Evolutionary conservation across 176 grass and related monocot species (phyloP).

Genomic region (Triticum urartu): DNA sequence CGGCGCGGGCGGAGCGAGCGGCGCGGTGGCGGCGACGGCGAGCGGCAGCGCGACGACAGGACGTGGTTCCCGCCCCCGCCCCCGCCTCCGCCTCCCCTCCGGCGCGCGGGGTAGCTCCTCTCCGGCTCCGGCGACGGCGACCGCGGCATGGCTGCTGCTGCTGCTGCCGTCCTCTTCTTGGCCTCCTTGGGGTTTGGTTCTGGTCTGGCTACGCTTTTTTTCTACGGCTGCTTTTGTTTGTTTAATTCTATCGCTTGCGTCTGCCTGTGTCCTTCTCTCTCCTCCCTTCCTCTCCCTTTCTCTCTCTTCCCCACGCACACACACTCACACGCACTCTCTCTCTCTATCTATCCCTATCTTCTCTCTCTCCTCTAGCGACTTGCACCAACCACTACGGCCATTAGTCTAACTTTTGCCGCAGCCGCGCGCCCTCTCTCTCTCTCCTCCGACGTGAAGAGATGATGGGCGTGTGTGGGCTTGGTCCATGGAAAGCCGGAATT

Average conservation of each 20-base stretch:
- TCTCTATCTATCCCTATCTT: slow-evolving; percentile 41
- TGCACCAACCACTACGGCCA: slow-evolving; percentile 56
- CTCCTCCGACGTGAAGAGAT: slow-evolving; percentile 1
- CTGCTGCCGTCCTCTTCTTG: slow-evolving; percentile 55
- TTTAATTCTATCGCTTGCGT: slow-evolving; percentile 52
- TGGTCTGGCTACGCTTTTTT: slow-evolving; percentile 31
- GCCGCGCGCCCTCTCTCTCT: slow-evolving; percentile 20
- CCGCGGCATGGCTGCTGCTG: slow-evolving; percentile 59
- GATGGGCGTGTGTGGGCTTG: slow-evolving; percentile 30
- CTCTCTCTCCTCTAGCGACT: slow-evolving; percentile 49
- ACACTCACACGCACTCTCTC: not conserved
- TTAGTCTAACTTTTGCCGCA: slow-evolving; percentile 33
- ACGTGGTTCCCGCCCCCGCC: not conserved
- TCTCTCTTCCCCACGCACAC: slow-evolving; percentile 28
- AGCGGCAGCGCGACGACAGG: slow-evolving; percentile 19
- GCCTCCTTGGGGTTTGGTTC: slow-evolving; percentile 51
- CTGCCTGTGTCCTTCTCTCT: slow-evolving; percentile 38
- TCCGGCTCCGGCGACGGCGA: slow-evolving; percentile 52
- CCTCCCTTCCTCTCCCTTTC: slow-evolving; percentile 15
- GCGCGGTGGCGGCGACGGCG: slow-evolving; percentile 47
- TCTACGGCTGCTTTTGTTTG: slow-evolving; percentile 45
- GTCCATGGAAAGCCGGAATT: slow-evolving; percentile 29
- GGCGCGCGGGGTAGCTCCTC: slow-evolving; percentile 39
- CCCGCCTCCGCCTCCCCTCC: not conserved
- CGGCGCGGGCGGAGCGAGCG: slow-evolving; percentile 47